Conservation (phyloP, 192 early-diverging fungal genomes). For the Powellomyces hirtus region DNA sequence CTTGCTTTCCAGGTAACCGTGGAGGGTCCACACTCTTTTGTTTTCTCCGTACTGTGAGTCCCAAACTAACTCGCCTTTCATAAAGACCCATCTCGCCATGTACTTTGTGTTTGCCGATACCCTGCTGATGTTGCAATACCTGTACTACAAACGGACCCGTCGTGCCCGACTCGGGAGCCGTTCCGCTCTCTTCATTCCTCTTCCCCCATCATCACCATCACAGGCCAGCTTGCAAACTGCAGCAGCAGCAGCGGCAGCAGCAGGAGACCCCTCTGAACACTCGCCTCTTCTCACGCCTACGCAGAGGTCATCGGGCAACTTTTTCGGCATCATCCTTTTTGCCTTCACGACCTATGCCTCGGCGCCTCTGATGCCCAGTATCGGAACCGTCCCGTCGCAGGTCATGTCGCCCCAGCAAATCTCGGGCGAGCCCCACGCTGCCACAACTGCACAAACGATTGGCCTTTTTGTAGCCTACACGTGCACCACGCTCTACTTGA, state of each 20-base stretch:
- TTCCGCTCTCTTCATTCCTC: neutral
- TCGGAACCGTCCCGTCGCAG: neutral
- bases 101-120: constrained; percentile 49
- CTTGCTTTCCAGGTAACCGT: constrained; percentile 68
- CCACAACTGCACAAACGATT: constrained; percentile 12
- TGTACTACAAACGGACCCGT: constrained; percentile 24
- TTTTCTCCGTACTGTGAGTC: neutral
- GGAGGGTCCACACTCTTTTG: neutral
- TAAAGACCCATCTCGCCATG: constrained; percentile 51
- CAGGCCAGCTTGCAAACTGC: neutral
- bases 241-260: neutral
- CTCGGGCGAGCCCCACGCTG: neutral
- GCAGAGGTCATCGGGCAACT: neutral
- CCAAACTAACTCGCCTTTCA: neutral
- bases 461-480: constrained; percentile 68
- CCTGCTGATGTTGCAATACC: constrained; percentile 36
- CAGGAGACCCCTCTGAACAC: neutral
- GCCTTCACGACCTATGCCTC: neutral
- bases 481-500: constrained; percentile 64
- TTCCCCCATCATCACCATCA: neutral
- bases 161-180: neutral
- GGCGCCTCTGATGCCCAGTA: neutral
- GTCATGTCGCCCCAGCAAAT: neutral
- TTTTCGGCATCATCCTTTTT: constrained; percentile 2
- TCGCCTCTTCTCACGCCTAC: constrained; percentile 6